Conservation (phyloP, 805 yeast genomes). For the Myxozyma sirexii region DNA sequence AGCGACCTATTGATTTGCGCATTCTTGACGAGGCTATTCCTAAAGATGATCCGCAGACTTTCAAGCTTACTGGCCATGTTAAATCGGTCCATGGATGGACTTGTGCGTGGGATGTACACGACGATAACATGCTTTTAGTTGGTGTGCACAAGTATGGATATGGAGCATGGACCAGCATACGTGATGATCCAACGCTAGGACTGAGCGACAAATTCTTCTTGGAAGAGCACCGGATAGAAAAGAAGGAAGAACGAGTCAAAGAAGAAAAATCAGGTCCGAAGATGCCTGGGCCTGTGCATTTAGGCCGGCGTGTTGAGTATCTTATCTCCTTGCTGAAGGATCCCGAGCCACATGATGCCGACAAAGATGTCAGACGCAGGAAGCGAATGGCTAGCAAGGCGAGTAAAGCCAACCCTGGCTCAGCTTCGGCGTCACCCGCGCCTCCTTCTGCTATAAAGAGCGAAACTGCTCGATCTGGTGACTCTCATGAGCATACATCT, state of each 20-base stretch:
- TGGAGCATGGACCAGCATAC: constrained; percentile 90
- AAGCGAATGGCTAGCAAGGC: constrained; percentile 31
- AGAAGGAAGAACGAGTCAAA: constrained; percentile 43
- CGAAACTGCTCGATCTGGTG: neutral
- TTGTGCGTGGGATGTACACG: constrained; percentile 78
- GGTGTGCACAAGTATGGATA: constrained; percentile 94
- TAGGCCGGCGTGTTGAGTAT: constrained; percentile 89
- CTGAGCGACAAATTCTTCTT: constrained; percentile 82
- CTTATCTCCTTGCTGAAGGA: constrained; percentile 71
- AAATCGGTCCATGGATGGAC: constrained; percentile 90
- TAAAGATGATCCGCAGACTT: constrained; percentile 55
- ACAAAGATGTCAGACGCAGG: constrained; percentile 35
- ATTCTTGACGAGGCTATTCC: constrained; percentile 58
- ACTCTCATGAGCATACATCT: neutral
- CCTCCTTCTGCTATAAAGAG: constrained; percentile 11
- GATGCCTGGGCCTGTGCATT: constrained; percentile 89
- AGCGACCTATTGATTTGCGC: constrained; percentile 83
- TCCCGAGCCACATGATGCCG: constrained; percentile 44
- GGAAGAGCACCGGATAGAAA: constrained; percentile 49
- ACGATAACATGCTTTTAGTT: constrained; percentile 82
- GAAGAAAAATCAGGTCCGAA: constrained; percentile 53
- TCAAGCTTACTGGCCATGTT: constrained; percentile 62
- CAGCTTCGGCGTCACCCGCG: constrained; percentile 30
- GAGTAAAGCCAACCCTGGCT: constrained; percentile 16
- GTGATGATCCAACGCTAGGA: constrained; percentile 93